Evolutionary conservation across 177 flowering plant genomes (phyloP).

Genomic region (Tripterygium wilfordii): DNA sequence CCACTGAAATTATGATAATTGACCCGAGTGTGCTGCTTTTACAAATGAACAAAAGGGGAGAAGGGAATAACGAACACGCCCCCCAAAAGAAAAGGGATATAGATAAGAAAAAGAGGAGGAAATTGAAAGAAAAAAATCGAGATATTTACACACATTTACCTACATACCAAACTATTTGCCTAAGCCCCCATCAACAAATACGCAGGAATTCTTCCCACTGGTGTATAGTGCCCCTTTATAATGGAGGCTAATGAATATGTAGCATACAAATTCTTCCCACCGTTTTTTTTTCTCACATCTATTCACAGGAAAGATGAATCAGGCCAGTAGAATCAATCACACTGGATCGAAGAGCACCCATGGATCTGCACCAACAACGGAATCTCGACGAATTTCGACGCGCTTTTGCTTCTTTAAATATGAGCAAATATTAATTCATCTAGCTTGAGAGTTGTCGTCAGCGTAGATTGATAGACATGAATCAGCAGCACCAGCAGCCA

Average conservation of each 20-base stretch:
- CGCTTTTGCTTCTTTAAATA: too few species aligned
- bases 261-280: too few species aligned
- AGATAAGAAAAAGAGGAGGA: conserved; percentile 2
- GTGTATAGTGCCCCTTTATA: conserved; percentile 17
- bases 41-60: conserved; percentile 27
- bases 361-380: too few species aligned
- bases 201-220: conserved; percentile 14
- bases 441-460: conserved; percentile 55
- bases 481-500: conserved; percentile 90
- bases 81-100: conserved; percentile 6
- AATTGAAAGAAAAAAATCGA: too few species aligned
- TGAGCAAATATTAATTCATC: conserved; percentile 31
- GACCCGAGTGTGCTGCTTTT: conserved; percentile 18
- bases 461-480: conserved; percentile 75
- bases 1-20: conserved; percentile 2
- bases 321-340: too few species aligned
- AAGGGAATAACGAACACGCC: conserved; percentile 14
- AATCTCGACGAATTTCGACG: too few species aligned
- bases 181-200: conserved; percentile 41
- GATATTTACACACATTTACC: conserved; percentile 42
- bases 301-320: too few species aligned
- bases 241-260: conserved; percentile 67
- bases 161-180: conserved; percentile 41
- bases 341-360: too few species aligned
- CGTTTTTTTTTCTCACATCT: too few species aligned